Evolutionary conservation across 2,329 filamentous ascomycete species (phyloP), one percentile per base, ranked within the genome.

Genomic region (Daldinia sp.): DNA sequence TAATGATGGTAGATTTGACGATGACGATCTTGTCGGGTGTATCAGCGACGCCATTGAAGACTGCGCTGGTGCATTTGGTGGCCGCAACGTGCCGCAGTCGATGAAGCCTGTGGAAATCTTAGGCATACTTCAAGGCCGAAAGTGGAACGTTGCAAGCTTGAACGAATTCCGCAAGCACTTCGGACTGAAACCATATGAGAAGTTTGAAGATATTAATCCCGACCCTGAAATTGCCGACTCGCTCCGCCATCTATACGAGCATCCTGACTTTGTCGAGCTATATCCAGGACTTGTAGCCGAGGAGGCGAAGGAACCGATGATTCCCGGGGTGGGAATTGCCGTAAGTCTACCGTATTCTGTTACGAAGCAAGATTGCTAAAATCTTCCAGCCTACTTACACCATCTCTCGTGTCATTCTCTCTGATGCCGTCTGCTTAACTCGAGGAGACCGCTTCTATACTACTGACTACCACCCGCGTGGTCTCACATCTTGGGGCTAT

Each of bases 111-210:
- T 96, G 15, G 93, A 96, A 78, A 91, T 96, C 39, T 83, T 96
- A 6, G 93, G 92, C 48, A 96, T 97, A 64, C 84, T 93, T 54
- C 92, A 94, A 68, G 88, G 91, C 3, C 86, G 93, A 51, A 86
- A 87, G 62, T 97, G 93, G 93, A 90, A 93, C 68, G 81, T 93
- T 7, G 90, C 91, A 0, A 90, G 91, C 0, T 83, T 97, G 68
- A 97, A 97, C 76, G 93, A 96, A 81, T 97, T 96, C 83, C 87
- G 93, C 59, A 90, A 92, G 77, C 92, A 94, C 81, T 94, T 95
- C 74, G 89, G 90, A 1, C 83, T 97, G 5, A 92, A 92, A 79
- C 87, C 88, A 0, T 90, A 97, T 76, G 88, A 90, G 23, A 91
- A 85, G 0, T 97, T 97, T 67, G 92, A 94, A 77, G 92, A 94